These are phyloP conservation scores for Collybia sordida DNA, from an alignment of 768 basidiomycete species.

Conservation along the genomic window DNA sequence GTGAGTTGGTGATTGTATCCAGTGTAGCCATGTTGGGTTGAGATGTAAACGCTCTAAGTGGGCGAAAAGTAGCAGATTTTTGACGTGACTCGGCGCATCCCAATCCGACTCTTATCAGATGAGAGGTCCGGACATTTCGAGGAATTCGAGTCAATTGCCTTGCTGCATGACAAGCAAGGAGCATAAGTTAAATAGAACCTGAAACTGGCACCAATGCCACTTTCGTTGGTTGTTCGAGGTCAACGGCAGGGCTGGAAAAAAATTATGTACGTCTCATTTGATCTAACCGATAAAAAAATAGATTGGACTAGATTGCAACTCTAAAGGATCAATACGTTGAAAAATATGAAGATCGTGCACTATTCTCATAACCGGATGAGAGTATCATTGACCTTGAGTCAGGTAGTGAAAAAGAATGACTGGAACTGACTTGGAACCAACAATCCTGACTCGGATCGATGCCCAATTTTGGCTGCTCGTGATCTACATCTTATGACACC, in stretches of 20 bases:
- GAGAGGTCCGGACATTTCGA: conserved; percentile 10
- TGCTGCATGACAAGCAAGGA: conserved; percentile 27
- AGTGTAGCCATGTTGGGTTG: conserved; percentile 29
- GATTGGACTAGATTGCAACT: background rate
- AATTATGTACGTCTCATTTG: conserved; percentile 13
- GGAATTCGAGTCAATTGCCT: conserved; percentile 28
- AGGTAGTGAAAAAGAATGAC: too few species aligned
- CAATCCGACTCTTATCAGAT: conserved; percentile 39
- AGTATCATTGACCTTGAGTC: too few species aligned
- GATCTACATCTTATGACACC: too few species aligned
- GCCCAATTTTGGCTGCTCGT: too few species aligned
- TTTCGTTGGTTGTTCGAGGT: conserved; percentile 6
- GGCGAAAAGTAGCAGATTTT: conserved; percentile 20
- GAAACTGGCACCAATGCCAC: background rate
- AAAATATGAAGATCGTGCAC: background rate
- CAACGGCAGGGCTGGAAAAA: conserved; percentile 12
- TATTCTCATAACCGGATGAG: too few species aligned
- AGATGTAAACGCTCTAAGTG: conserved; percentile 12
- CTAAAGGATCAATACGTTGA: background rate
- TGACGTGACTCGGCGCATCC: conserved; percentile 35
- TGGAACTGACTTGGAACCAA: too few species aligned
- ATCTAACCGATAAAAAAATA: conserved; percentile 16
- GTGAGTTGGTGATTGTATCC: conserved; percentile 37
- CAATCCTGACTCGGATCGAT: too few species aligned
- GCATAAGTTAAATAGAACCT: conserved; percentile 24